Conservation (phyloP, 257 asterid species). For the Solanum boliviense region DNA sequence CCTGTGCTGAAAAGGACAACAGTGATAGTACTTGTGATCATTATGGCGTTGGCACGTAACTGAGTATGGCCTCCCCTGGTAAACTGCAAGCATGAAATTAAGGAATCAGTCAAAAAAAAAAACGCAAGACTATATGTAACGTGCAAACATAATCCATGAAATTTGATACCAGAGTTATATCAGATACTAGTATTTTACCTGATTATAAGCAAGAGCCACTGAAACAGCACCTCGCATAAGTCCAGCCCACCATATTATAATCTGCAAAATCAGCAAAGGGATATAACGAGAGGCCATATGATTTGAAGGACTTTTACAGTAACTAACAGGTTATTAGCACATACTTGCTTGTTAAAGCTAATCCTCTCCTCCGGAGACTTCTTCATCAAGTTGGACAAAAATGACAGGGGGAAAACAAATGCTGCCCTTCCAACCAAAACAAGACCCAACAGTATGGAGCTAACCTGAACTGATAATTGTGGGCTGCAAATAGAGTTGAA, state of each 20-base stretch:
- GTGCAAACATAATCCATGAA: background rate
- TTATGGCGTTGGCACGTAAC: conserved; percentile 56
- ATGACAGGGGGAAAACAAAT: conserved; percentile 86
- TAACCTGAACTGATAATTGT: conserved; percentile 48
- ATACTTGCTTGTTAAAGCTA: conserved; percentile 67
- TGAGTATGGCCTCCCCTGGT: conserved; percentile 70
- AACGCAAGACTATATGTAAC: background rate
- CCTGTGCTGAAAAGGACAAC: conserved; percentile 95
- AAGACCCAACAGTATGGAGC: conserved; percentile 82
- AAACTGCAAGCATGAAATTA: conserved; percentile 41
- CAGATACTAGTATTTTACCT: conserved; percentile 31
- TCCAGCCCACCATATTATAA: conserved; percentile 98
- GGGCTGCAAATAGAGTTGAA: conserved; percentile 40
- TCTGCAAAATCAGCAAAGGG: conserved; percentile 26
- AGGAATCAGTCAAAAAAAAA: background rate
- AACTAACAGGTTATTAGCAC: conserved; percentile 5
- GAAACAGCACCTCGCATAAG: conserved; percentile 99
- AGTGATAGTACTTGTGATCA: conserved; percentile 95
- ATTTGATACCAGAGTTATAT: background rate
- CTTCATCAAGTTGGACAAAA: conserved; percentile 79
- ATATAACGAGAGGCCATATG: background rate
- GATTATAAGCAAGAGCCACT: conserved; percentile 98
- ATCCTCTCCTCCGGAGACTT: conserved; percentile 52
- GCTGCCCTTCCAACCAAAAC: conserved; percentile 90
- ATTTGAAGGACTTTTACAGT: background rate